A percentile compares a stretch with the other conserved stretches of the same genome.
phyloP scores from a whole-genome alignment of 495 filamentous ascomycete species.

The Talaromyces thailandensis region DNA sequence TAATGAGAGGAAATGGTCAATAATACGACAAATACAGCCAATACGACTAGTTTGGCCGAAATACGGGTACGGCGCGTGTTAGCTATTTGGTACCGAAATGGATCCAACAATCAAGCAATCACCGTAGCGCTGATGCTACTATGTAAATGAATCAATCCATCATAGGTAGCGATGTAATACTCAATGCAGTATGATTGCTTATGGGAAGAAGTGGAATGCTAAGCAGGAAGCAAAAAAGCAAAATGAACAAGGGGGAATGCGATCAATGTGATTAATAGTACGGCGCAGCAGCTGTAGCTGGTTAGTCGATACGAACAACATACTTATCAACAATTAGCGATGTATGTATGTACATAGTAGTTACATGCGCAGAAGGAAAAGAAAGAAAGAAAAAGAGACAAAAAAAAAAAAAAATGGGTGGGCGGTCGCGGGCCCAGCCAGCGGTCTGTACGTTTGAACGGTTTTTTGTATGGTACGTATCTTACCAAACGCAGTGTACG shows the following conservation, averaged over 20 bases:
- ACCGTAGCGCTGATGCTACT: background rate
- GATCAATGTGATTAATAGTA: background rate
- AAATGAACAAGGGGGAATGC: background rate
- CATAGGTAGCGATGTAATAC: background rate
- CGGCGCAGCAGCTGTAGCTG: background rate
- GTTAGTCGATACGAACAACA: background rate
- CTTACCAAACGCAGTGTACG: background rate
- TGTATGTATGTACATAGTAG: background rate
- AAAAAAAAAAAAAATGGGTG: background rate
- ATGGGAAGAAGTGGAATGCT: background rate
- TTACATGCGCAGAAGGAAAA: background rate
- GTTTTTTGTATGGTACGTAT: background rate
- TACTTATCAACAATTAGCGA: background rate
- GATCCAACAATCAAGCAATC: conserved; percentile 1
- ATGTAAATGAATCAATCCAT: background rate
- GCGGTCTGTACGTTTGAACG: background rate
- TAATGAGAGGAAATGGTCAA: background rate
- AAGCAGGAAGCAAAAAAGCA: background rate
- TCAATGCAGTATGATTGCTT: background rate
- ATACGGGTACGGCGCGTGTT: conserved; percentile 3
- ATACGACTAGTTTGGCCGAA: background rate
- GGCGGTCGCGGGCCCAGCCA: background rate
- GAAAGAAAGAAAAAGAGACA: conserved; percentile 4
- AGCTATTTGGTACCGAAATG: background rate
- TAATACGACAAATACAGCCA: background rate